Evolutionary conservation across 208 protist genomes (phyloP), one percentile per base, ranked within the genome.

Genomic region (Baffinella frigidus): DNA sequence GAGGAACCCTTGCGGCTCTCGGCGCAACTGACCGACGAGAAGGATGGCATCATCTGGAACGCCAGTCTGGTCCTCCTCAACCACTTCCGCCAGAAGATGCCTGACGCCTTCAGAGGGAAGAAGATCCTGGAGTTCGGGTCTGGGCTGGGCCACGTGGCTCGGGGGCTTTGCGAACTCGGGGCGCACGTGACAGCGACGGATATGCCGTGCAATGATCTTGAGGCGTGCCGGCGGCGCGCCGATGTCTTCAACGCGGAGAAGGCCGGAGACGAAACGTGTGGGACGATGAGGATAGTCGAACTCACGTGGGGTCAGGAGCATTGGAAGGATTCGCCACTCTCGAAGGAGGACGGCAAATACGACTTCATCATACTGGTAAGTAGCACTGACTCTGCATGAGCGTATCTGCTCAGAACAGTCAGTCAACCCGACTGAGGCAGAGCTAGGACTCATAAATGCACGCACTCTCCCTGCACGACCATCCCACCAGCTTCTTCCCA

Each of bases 131-230:
- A 87, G 77, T 67, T 87, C 7, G 77, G 77, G 11, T 33, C 77
- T 50, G 77, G 77, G 41, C 48, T 87, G n/a, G 77, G 77, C 2
- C 77, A 87, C 36, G 20, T 87, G 24, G 77, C 77, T n/a, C 61
- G 77, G 77, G 77, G 77, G 3, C 14, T 87, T 10, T 87, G 61
- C 77, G 36, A 87, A 27, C 27, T 87, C 7, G 77, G 77, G 1
- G 77, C 77, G 44, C 41, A 87, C 27, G 77, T 87, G n/a, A 87
- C 77, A 43, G 77, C 77, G 9, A 87, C 77, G 7, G 38, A 87
- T 43, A 87, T 43, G 48, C 50, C 77, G 48, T 20, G 45, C 39
- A 43, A 43, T 27, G 77, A 87, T 35, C 77, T 87, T 4, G 39
- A 87, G 48, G 77, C 30, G 7, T 33, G 45, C 4, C 48, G 77